A percentile compares a stretch with the other conserved stretches of the same genome.
Evolutionary conservation across 768 basidiomycete genomes (phyloP).

Genomic region (Lepiota venenata): DNA sequence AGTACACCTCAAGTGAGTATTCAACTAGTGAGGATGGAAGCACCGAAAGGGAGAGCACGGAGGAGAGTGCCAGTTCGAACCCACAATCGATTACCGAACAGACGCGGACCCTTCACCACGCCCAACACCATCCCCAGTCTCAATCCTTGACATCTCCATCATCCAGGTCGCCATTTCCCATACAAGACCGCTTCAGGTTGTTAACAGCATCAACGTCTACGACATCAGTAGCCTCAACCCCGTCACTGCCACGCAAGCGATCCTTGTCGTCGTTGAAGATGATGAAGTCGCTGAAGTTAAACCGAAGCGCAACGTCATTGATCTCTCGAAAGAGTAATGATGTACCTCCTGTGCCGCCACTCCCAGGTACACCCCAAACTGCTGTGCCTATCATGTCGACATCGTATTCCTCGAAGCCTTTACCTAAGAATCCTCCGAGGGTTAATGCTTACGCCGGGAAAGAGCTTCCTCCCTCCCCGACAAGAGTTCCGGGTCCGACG

Average conservation of each 20-base stretch:
- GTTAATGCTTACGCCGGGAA: background rate
- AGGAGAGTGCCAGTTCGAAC: conserved; percentile 21
- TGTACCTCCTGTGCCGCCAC: conserved; percentile 35
- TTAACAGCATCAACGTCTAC: background rate
- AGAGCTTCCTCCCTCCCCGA: conserved; percentile 15
- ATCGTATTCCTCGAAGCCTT: conserved; percentile 30
- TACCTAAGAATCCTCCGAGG: conserved; percentile 31
- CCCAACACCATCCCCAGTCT: conserved; percentile 5
- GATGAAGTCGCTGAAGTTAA: conserved; percentile 38
- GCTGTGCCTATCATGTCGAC: conserved; percentile 3
- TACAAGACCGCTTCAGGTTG: conserved; percentile 12
- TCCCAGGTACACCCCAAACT: conserved; percentile 28
- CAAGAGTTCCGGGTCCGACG: conserved; percentile 2
- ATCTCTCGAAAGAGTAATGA: conserved; percentile 17
- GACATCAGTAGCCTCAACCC: conserved; percentile 11
- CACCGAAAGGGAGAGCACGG: conserved; percentile 23
- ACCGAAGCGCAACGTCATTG: conserved; percentile 5
- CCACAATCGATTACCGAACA: background rate
- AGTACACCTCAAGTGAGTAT: conserved; percentile 39
- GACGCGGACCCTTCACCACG: conserved; percentile 4
- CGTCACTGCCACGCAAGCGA: conserved; percentile 23
- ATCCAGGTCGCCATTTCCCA: background rate
- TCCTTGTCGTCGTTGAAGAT: conserved; percentile 47
- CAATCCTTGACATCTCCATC: conserved; percentile 4
- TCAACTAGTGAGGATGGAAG: conserved; percentile 27